Conservation (phyloP, 306 rosid genomes). For the Quercus engelmannii region DNA sequence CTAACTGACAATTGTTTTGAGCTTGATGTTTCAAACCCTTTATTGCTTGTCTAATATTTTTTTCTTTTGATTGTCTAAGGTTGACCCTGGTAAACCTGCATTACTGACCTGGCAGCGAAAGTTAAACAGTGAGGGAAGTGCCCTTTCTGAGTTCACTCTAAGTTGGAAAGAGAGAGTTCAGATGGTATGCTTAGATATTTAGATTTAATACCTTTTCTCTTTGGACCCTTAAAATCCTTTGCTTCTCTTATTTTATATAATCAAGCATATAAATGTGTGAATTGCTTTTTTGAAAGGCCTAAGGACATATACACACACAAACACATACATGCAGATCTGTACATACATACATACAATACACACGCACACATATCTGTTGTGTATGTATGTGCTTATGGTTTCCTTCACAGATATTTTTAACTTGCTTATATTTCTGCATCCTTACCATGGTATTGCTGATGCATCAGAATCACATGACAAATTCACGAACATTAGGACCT, state of each 20-base stretch:
- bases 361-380: background rate
- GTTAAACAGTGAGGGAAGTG: constrained; percentile 38
- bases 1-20: background rate
- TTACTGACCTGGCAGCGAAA: constrained; percentile 77
- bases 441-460: background rate
- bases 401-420: background rate
- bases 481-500: background rate
- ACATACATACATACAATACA: background rate
- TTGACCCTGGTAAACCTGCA: constrained; percentile 61
- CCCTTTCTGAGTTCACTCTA: constrained; percentile 35
- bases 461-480: constrained; percentile 1
- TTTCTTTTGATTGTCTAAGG: constrained; percentile 31
- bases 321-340: background rate
- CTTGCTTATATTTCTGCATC: background rate
- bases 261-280: background rate
- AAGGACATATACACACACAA: background rate
- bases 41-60: background rate
- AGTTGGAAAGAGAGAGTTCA: constrained; percentile 60
- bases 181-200: constrained; percentile 42
- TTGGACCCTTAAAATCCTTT: background rate
- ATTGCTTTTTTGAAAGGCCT: background rate
- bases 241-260: background rate
- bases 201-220: background rate
- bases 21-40: constrained; percentile 7
- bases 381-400: background rate